Base-by-base conservation (phyloP, 208 protist species). In the Wallacemonas collosoma region DNA sequence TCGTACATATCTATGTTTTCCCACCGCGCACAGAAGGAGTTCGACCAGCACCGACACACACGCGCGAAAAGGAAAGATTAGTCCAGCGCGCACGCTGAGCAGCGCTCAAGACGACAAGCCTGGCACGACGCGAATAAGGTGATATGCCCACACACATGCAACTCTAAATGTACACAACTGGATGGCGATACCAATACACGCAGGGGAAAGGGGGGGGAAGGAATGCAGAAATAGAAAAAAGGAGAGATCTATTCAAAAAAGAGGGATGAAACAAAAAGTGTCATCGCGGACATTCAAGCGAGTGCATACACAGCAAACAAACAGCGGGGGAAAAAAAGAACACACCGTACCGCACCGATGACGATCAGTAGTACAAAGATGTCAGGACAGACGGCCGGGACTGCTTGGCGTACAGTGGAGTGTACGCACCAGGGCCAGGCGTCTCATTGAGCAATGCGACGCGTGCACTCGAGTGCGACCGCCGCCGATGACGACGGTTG, bases 391-490 rank as follows among this genome's bases (percentile, higher is more conserved):
- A 81, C 2, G 84, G 84, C 36, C 86, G 87, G 3, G 83, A 86
- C 60, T 87, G 51, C 48, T 93, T 93, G 55, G 62, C 80, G 76
- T 90, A 95, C 0, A 80, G 83, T 43, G 90, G 90, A 3, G 87
- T 95, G 76, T 95, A 95, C 7, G 90, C 83, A 15, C 90, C 90
- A 11, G 90, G 90, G 8, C 90, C 90, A 3, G 90, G 90, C 7
- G 83, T 76, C 39, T 74, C 80, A 35, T 57, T 62, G 15, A 60
- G 71, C 1, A 74, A n/a, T 2, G 53, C 38, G 43, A 70, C 51
- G 47, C 72, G 54, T n/a, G 26, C 5, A 5, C 17, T 17, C 12
- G 63, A 44, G 41, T 69, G 50, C 11, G 64, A 69, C 11, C 50
- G 15, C 15, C 51, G 15, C 38, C 6, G 50, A 51, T 44, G 3